Evolutionary conservation across 495 filamentous ascomycete genomes (phyloP), one percentile per base, ranked within the genome.

Genomic region (Penicillium tannophilum): DNA sequence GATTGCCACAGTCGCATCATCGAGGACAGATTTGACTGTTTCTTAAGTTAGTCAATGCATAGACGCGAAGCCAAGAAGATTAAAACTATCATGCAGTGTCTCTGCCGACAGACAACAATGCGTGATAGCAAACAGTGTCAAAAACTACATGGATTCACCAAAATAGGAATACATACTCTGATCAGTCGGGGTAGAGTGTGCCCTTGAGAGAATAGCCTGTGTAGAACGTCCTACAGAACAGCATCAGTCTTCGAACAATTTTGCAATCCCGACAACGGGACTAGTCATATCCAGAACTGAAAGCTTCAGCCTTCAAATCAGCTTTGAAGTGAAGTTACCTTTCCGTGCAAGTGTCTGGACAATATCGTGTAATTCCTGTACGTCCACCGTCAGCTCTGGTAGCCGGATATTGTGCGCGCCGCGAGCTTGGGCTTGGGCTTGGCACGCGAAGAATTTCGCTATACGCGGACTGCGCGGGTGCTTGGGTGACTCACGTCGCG

Each of bases 121-220:
- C 50, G 36, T 6, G 39, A 41, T 12, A 24, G 4, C 9, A 12
- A 24, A 24, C 2, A 46, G 19, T 0, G 4, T 9, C 23, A 28
- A 30, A 10, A 26, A 41, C 6, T 14, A 4, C 16, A 0, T 2
- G 5, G 5, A 39, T 39, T 3, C n/a, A 10, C 19, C 45, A 0
- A 51, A 35, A 39, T 2, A 20, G 56, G 53, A 17, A 17, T 50
- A 79, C 86, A 66, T 78, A 96, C 93, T 78, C 54, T 95, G 82
- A 30, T 86, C 79, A 36, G 86, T 80, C 26, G 91, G 87, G 0
- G 92, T 95, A 5, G 91, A 94, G 72, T 98, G 94, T 35, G 92
- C 90, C 63, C 90, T 75, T n/a, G 93, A 92, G 46, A 97, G 84
- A 47, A 89, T 82, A 57, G 93, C 90, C 68, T 88, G 87, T 8